Base-by-base conservation (phyloP, 106 monocot genomes). In the Vanilla planifolia region DNA sequence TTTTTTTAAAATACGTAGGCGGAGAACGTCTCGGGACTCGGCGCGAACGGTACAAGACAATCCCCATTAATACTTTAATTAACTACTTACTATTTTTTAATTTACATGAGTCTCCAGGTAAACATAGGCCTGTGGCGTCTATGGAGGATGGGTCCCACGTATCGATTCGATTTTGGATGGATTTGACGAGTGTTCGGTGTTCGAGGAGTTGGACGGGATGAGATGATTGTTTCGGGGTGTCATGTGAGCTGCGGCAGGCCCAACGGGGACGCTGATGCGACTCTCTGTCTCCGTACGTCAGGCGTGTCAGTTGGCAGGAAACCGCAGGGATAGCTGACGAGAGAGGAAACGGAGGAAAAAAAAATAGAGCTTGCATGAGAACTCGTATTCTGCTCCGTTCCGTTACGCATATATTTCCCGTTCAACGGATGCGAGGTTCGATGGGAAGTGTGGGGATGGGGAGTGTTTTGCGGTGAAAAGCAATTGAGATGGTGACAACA, bases 241-340 rank as follows among this genome's bases (percentile, higher is more conserved):
- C 44, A 45, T 45, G 44, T 45, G 44, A 45, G 17, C 44, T 20
- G 16, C 3, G 42, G 42, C 11, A 13, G 16, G 5, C 15, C 10
- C 44, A 20, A 17, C 44, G 44, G 44, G 44, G 20, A 17, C 44
- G 44, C 44, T 45, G 44, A 45, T 45, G 44, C 44, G 44, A 45
- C 44, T 6, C 44, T 45, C 44, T 45, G 44, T n/a, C 44, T 3
- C 19, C 44, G 44, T 45, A 45, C 44, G 44, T 45, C 44, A 45
- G 44, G 44, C 44, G 5, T 45, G 44, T 45, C 44, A 45, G 44
- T 16, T 45, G 44, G 44, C 44, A 45, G 44, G 0, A 45, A 20
- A 20, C 44, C 44, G 44, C 44, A 45, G 44, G 44, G 20, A 5
- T 17, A 45, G 44, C 4, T 5, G 20, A 20, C 20, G 20, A 17